phyloP scores from a whole-genome alignment of 495 filamentous ascomycete genomes.

The Penicillium antarcticum region DNA sequence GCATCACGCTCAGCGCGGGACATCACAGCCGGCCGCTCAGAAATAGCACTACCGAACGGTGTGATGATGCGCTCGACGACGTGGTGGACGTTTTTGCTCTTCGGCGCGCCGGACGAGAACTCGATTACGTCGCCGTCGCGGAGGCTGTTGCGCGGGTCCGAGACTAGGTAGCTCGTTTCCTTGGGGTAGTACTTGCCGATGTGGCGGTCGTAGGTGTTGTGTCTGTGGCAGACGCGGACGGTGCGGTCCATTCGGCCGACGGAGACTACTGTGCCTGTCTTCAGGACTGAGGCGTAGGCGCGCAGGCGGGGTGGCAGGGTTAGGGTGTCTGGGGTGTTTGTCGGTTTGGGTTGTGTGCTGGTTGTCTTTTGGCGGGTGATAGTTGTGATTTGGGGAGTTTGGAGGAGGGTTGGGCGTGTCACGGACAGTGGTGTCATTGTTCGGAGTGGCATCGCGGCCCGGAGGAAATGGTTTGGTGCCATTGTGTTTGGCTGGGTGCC shows the following conservation, averaged over 20 bases:
- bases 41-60: slow-evolving; percentile 62
- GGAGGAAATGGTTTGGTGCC: slow-evolving; percentile 33
- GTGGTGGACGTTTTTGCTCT: slow-evolving; percentile 64
- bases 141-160: slow-evolving; percentile 72
- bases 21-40: slow-evolving; percentile 60
- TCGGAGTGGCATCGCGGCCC: slow-evolving; percentile 37
- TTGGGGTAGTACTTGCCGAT: slow-evolving; percentile 43
- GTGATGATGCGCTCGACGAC: slow-evolving; percentile 76
- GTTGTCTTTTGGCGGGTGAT: slow-evolving; percentile 14
- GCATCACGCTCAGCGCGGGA: slow-evolving; percentile 58
- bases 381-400: slow-evolving; percentile 14
- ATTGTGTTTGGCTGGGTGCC: slow-evolving; percentile 17
- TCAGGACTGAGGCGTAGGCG: slow-evolving; percentile 36
- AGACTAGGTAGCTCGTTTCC: slow-evolving; percentile 53
- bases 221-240: slow-evolving; percentile 36
- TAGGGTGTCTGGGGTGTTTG: slow-evolving; percentile 9
- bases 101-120: slow-evolving; percentile 64
- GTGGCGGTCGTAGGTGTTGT: slow-evolving; percentile 34
- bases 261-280: slow-evolving; percentile 43
- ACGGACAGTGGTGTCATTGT: slow-evolving; percentile 23
- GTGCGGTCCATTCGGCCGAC: slow-evolving; percentile 46
- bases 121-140: slow-evolving; percentile 76
- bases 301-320: slow-evolving; percentile 30
- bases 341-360: slow-evolving; percentile 8
- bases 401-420: slow-evolving; percentile 21